Evolutionary conservation across 2,329 filamentous ascomycete genomes (phyloP), one percentile per base, ranked within the genome.

Genomic region (Alternaria sp.): DNA sequence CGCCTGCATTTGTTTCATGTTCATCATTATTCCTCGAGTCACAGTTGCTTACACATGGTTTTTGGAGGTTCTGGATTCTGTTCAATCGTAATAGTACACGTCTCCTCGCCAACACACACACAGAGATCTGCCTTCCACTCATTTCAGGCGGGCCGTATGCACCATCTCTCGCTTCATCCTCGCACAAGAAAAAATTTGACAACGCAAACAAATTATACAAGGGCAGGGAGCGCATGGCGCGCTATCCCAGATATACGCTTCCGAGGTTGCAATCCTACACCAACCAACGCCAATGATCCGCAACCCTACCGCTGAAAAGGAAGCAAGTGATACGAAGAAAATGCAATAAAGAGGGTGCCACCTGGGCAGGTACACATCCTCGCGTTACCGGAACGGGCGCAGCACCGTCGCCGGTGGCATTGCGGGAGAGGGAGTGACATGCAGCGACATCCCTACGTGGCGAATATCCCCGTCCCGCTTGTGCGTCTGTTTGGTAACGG

Each of bases 391-490:
- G 53, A 57, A 41, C 34, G 41, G 38, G 43, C 18, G 53, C 43
- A 18, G 41, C 28, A 42, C 32, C 12, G 32, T 36, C 32, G 14
- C 51, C n/a, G 24, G 41, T 38, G 30, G 42, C 49, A 58, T 44
- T 54, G 36, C 47, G 51, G 36, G 30, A 52, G 30, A 52, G 14
- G 36, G n/a, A 20, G n/a, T 59, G 51, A 51, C 44, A 39, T 55
- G 52, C 57, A 59, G 57, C 43, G 32, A 36, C 32, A 36, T 36
- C 32, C 32, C 32, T 36, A 72, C 69, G 70, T 74, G 73, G 70
- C 74, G 65, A 69, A 39, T 72, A 66, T 75, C 69, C 61, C 65
- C 48, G 57, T 42, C 32, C 64, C 67, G 70, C 57, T 69, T 56
- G 43, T 48, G 44, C 36, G 38, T 59, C 41, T 5, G 57, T 51